A percentile compares a stretch with the other conserved stretches of the same genome.
Conservation (phyloP, 2,329 filamentous ascomycete species). For the Ophiocordyceps robertsii region DNA sequence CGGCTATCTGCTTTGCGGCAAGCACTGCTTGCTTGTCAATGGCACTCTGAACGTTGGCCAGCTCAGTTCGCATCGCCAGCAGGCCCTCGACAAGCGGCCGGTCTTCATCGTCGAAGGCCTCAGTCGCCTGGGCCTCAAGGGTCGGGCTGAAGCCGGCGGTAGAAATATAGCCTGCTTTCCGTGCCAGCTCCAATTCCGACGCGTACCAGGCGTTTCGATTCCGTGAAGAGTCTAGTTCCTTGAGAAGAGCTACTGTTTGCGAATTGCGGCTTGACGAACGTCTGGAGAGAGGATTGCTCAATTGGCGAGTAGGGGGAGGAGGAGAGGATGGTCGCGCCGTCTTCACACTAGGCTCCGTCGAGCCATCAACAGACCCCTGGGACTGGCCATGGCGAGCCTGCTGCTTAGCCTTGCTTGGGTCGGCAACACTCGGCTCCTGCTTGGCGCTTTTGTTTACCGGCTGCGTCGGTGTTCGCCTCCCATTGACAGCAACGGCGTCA, state of each 20-base stretch:
- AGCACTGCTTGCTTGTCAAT: slow-evolving; percentile 79
- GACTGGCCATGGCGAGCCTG: slow-evolving; percentile 25
- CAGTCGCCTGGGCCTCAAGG: slow-evolving; percentile 62
- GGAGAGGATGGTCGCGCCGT: slow-evolving; percentile 39
- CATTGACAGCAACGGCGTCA: slow-evolving; percentile 42
- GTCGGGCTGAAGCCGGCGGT: slow-evolving; percentile 56
- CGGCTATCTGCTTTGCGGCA: slow-evolving; percentile 80
- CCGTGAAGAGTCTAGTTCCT: slow-evolving; percentile 74
- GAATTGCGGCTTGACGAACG: slow-evolving; percentile 47
- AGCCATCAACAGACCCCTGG: slow-evolving; percentile 57
- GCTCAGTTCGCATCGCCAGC: slow-evolving; percentile 77
- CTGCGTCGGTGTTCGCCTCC: slow-evolving; percentile 51
- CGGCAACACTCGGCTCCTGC: slow-evolving; percentile 17
- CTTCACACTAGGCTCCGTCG: slow-evolving; percentile 41
- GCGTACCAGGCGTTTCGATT: slow-evolving; percentile 95
- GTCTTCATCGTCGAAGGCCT: slow-evolving; percentile 84
- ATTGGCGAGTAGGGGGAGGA: slow-evolving; percentile 42
- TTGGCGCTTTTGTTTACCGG: slow-evolving; percentile 22
- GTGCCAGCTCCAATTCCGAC: slow-evolving; percentile 82
- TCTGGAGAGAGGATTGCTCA: slow-evolving; percentile 44
- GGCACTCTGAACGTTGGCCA: slow-evolving; percentile 77
- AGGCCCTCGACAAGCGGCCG: slow-evolving; percentile 85
- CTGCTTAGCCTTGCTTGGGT: slow-evolving; percentile 19
- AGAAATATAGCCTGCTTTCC: slow-evolving; percentile 75
- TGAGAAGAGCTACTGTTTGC: slow-evolving; percentile 61